Conservation (phyloP, 2,329 filamentous ascomycete genomes). For the Xylariaceae sp. region DNA sequence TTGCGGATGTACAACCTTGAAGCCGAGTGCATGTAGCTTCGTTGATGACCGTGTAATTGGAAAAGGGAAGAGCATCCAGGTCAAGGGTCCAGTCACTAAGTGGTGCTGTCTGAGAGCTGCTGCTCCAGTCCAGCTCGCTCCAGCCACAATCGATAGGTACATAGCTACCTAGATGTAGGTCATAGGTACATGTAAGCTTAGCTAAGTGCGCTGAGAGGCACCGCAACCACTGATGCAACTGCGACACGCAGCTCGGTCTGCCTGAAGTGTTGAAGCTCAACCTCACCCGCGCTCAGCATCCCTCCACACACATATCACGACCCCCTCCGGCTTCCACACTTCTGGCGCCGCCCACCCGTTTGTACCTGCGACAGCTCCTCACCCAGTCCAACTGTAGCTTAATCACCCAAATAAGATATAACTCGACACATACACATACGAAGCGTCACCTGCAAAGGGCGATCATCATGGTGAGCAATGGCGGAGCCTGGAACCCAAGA, state of each 20-base stretch:
- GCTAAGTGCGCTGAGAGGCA: background rate
- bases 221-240: constrained; percentile 17
- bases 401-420: background rate
- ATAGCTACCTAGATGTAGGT: background rate
- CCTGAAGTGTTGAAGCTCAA: constrained; percentile 18
- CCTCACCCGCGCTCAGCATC: too few relatives aligned
- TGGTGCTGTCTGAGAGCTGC: background rate
- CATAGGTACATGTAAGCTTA: background rate
- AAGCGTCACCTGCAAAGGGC: background rate
- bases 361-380: background rate
- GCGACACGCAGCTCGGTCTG: constrained; percentile 30
- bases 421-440: background rate
- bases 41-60: too few relatives aligned
- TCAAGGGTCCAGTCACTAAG: background rate
- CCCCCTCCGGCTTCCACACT: constrained; percentile 14
- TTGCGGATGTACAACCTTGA: too few relatives aligned
- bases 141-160: background rate
- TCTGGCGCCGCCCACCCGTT: constrained; percentile 6
- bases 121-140: too few relatives aligned
- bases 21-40: too few relatives aligned
- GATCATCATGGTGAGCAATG: constrained; percentile 1
- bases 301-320: constrained; percentile 10
- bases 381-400: background rate
- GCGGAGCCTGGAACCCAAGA: background rate
- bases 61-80: too few relatives aligned